Evolutionary conservation across 2,329 filamentous ascomycete species (phyloP), one percentile per base, ranked within the genome.

Genomic region (Furcasterigmium furcatum): DNA sequence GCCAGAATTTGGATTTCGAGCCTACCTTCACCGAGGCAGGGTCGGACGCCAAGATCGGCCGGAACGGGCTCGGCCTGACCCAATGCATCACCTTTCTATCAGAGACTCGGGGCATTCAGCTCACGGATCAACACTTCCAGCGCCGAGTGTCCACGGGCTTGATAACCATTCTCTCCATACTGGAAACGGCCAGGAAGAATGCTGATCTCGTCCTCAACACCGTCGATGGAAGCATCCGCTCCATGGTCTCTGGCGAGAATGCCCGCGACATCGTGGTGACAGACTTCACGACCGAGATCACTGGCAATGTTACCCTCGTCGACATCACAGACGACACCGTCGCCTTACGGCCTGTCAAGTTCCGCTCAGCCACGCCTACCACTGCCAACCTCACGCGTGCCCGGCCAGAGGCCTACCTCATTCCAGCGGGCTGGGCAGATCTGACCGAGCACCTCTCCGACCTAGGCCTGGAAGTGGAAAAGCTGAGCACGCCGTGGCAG

Each of bases 11-110:
- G n/a, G n/a, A n/a, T n/a, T n/a, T n/a, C n/a, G n/a, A n/a, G n/a
- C n/a, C n/a, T n/a, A n/a, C n/a, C n/a, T n/a, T 62, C 8, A 20
- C 35, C n/a, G 48, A 50, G 29, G 41, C 45, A 3, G 21, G 43
- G 5, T 47, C 48, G 10, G 14, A 42, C 18, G 47, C 45, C 38
- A 34, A 25, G 14, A 30, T 38, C 13, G 39, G 29, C 16, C 41
- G 45, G 18, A 46, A 45, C 43, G 38, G 29, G 3, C 22, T 16
- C 9, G 45, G 45, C 16, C 48, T 50, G 13, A 24, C 36, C 8
- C 48, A 50, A 16, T 25, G 35, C 6, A 14, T 50, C n/a, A 27
- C 48, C 22, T 47, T 50, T 27, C 41, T 50, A 21, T 39, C 42
- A 2, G 48, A 50, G 25, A 47, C 42, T 8, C 45, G 48, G 8